Percentiles rank a stretch among this genome's conserved stretches.
These are phyloP conservation scores for Pueraria montana DNA, from an alignment of 306 rosid species.

Conservation along the genomic window DNA sequence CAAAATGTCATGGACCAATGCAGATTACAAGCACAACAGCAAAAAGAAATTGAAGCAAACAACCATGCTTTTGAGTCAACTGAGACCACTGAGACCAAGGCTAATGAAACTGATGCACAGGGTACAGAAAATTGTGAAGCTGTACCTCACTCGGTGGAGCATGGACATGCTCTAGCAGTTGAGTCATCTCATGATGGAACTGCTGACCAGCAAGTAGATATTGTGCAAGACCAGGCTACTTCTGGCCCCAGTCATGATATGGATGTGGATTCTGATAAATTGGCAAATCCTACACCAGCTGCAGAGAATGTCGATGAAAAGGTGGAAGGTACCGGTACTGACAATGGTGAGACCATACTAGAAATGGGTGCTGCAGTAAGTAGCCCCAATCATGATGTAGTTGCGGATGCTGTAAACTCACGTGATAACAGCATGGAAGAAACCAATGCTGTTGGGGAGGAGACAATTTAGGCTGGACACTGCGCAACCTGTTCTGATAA, in stretches of 20 bases:
- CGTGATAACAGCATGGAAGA: constrained; percentile 41
- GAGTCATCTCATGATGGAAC: constrained; percentile 48
- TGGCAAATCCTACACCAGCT: constrained; percentile 25
- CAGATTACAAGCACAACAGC: constrained; percentile 54
- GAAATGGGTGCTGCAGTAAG: constrained; percentile 13
- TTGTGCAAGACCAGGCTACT: constrained; percentile 32
- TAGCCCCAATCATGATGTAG: constrained; percentile 8
- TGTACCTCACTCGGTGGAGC: constrained; percentile 40
- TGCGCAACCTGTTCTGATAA: neutral
- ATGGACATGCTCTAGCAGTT: constrained; percentile 41
- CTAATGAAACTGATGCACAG: constrained; percentile 39
- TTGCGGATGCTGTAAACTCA: constrained; percentile 39
- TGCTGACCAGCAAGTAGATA: constrained; percentile 48
- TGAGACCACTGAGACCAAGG: constrained; percentile 50
- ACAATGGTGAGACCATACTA: neutral
- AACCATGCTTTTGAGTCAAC: constrained; percentile 53
- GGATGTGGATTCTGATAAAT: constrained; percentile 46
- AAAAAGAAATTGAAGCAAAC: constrained; percentile 60
- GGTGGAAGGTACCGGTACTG: neutral
- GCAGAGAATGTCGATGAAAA: constrained; percentile 34
- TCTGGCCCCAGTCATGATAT: constrained; percentile 30
- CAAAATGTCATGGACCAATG: constrained; percentile 56
- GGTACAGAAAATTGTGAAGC: constrained; percentile 35
- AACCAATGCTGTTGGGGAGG: constrained; percentile 33
- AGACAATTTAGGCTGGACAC: constrained; percentile 19